phyloP scores from a whole-genome alignment of 768 basidiomycete species.

The Rhizopogon vesiculosus region DNA sequence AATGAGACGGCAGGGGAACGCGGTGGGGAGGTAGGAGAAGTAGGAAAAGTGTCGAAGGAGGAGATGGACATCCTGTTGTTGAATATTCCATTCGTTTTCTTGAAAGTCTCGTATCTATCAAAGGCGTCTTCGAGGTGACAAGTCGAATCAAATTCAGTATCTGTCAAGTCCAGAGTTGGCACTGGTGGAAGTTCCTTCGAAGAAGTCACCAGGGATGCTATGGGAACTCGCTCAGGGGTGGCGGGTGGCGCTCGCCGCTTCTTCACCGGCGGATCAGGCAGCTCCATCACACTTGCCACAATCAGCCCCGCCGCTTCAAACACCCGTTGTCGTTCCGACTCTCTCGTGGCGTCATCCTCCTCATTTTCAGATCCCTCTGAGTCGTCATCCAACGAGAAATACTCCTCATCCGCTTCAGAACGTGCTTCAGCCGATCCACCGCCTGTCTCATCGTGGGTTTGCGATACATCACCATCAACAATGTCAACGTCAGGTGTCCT shows the following conservation, averaged over 20 bases:
- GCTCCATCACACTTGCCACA: conserved; percentile 47
- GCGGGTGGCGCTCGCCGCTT: conserved; percentile 23
- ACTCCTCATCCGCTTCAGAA: conserved; percentile 30
- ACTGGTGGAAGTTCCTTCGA: conserved; percentile 54
- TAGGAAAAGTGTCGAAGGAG: conserved; percentile 44
- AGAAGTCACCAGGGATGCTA: conserved; percentile 8
- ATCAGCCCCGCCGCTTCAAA: conserved; percentile 88
- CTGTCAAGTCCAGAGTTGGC: conserved; percentile 30
- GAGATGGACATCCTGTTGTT: conserved; percentile 60
- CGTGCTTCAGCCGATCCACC: conserved; percentile 17
- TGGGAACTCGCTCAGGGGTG: conserved; percentile 13
- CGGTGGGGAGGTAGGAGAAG: conserved; percentile 36
- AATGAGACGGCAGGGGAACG: conserved; percentile 29
- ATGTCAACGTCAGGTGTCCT: neutral
- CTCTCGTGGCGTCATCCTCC: conserved; percentile 56
- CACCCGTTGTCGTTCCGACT: conserved; percentile 72
- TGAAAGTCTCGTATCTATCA: conserved; percentile 84
- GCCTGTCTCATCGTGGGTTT: neutral
- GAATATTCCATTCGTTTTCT: conserved; percentile 39
- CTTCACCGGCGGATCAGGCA: conserved; percentile 30
- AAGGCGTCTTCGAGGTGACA: conserved; percentile 75
- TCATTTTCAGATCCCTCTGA: conserved; percentile 19
- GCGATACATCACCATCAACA: neutral
- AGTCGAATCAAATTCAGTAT: conserved; percentile 29
- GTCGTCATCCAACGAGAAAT: conserved; percentile 25